Base-by-base conservation (phyloP, 2,329 filamentous ascomycete genomes). In the Xylaria sp. region DNA sequence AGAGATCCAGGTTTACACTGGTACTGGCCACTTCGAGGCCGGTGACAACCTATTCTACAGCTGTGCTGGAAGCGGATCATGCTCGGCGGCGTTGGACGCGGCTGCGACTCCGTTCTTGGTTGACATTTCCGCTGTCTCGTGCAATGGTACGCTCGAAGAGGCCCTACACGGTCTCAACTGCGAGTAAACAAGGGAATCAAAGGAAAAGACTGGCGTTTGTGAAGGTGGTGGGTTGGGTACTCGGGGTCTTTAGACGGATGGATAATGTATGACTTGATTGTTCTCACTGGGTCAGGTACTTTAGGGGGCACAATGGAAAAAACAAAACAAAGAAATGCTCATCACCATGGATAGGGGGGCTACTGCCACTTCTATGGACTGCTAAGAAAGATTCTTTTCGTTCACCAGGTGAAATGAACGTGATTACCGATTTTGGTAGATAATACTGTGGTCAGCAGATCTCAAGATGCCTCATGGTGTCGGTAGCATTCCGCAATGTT, bases 1-100 rank as follows among this genome's bases (percentile, higher is more conserved):
- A 6, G 48, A 63, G 47, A 7, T 10, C 37, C 2, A 66, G 35
- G 60, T 63, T 54, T 63, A 64, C 23, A 65, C 55, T 1, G 70
- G 67, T 3, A 58, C 55, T n/a, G 66, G 60, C 30, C 63, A 65
- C 18, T 72, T 72, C 37, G 54, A 62, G 47, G 58, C 68, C 1
- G 65, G 13, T 6, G 42, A 61, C 18, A 64, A 64, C n/a, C 39
- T 64, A 58, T 49, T 55, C 30, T 60, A 57, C 2, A 11, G 13
- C 1, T 69, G 67, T 55, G 66, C 63, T 42, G 67, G 59, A 1
- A 68, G 67, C 39, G 67, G 67, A 1, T 62, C 61, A 30, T 63
- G 62, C 47, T n/a, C 9, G 34, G 62, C 54, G 61, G 56, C 7
- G 8, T 51, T 59, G 59, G 63, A 58, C 42, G 13, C 39, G 48